These are phyloP conservation scores for Aspergillus pseudoviridinutans DNA, from an alignment of 2,329 filamentous ascomycete species.

Conservation along the genomic window DNA sequence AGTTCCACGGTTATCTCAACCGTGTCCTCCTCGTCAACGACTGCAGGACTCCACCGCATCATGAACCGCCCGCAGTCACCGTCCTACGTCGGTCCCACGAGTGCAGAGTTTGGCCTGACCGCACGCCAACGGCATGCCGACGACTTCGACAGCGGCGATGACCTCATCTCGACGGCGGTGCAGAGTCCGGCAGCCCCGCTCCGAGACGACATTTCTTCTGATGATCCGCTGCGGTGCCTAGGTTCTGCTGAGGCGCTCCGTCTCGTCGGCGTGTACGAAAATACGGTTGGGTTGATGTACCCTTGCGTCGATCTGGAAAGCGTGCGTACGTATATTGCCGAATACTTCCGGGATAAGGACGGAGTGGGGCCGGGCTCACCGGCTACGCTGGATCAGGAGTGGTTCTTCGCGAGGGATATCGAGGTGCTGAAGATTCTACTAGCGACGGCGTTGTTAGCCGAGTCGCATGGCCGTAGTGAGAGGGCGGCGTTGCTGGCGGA, in stretches of 20 bases:
- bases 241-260: slow-evolving; percentile 72
- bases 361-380: not conserved
- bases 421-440: slow-evolving; percentile 76
- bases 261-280: slow-evolving; percentile 72
- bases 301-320: slow-evolving; percentile 71
- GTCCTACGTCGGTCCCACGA: slow-evolving; percentile 32
- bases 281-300: slow-evolving; percentile 87
- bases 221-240: slow-evolving; percentile 72
- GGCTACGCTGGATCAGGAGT: slow-evolving; percentile 24
- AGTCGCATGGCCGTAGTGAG: slow-evolving; percentile 72
- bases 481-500: slow-evolving; percentile 34
- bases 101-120: slow-evolving; percentile 33
- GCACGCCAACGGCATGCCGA: slow-evolving; percentile 9
- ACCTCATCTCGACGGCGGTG: slow-evolving; percentile 15
- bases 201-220: slow-evolving; percentile 33
- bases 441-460: slow-evolving; percentile 68
- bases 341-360: slow-evolving; percentile 17
- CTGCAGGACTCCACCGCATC: slow-evolving; percentile 23
- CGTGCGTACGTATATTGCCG: slow-evolving; percentile 50
- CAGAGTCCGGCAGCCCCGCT: slow-evolving; percentile 20
- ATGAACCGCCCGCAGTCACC: slow-evolving; percentile 31
- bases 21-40: slow-evolving; percentile 9
- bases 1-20: slow-evolving; percentile 7
- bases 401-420: slow-evolving; percentile 47
- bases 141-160: slow-evolving; percentile 15